These are phyloP conservation scores for Fusarium nelsonii DNA, from an alignment of 2,329 filamentous ascomycete species.

Conservation along the genomic window DNA sequence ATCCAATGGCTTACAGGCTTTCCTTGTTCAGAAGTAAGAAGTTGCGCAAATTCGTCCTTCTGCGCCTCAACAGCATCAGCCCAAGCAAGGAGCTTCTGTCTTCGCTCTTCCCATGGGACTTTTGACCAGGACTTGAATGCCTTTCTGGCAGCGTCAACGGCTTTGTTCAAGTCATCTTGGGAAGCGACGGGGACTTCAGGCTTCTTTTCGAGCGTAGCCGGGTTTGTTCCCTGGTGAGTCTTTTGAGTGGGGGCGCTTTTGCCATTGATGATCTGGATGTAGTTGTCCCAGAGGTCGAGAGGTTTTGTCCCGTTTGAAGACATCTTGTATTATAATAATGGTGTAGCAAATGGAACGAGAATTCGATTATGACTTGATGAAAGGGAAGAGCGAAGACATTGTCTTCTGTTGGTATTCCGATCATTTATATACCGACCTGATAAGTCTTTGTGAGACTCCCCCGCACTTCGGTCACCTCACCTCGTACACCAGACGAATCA, in stretches of 20 bases:
- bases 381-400: background rate
- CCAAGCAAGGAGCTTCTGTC: constrained; percentile 39
- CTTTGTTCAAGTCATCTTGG: constrained; percentile 43
- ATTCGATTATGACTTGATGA: background rate
- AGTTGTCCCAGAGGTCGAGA: constrained; percentile 31
- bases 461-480: constrained; percentile 21
- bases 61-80: constrained; percentile 45
- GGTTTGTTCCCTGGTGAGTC: constrained; percentile 47
- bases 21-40: constrained; percentile 48
- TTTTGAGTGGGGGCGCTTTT: constrained; percentile 33
- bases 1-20: constrained; percentile 43
- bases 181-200: constrained; percentile 47
- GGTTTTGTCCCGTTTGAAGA: constrained; percentile 23
- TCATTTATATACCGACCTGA: background rate
- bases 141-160: constrained; percentile 40
- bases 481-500: constrained; percentile 21
- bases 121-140: constrained; percentile 49
- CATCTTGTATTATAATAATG: constrained; percentile 5
- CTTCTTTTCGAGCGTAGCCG: constrained; percentile 50
- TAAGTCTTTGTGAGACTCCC: constrained; percentile 5
- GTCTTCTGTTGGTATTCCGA: rapidly evolving
- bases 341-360: too few species aligned
- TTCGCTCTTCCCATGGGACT: constrained; percentile 43
- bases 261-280: constrained; percentile 46
- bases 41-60: constrained; percentile 39